These are phyloP conservation scores for Mrakia hoshinonis DNA, from an alignment of 768 basidiomycete genomes.

Conservation along the genomic window DNA sequence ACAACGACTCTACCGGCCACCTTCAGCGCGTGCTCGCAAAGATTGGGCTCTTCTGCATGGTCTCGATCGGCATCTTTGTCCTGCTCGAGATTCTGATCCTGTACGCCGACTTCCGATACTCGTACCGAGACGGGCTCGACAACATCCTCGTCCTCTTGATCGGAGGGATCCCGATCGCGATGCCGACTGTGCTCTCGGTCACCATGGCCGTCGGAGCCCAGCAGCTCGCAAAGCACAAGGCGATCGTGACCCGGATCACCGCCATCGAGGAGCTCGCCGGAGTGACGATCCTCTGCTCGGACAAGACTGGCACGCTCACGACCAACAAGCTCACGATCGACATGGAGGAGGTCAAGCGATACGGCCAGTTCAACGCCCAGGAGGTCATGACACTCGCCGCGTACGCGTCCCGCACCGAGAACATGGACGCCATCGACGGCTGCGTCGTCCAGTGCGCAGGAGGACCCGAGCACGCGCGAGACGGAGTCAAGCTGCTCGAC, in stretches of 20 bases:
- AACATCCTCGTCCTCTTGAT: constrained; percentile 97
- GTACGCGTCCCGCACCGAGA: constrained; percentile 95
- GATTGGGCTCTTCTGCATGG: constrained; percentile 94
- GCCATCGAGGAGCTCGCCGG: constrained; percentile 97
- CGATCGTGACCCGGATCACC: constrained; percentile 98
- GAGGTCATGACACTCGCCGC: constrained; percentile 89
- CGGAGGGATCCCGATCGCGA: constrained; percentile 99
- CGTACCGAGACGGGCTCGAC: constrained; percentile 88
- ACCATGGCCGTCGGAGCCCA: constrained; percentile 98
- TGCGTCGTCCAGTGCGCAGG: constrained; percentile 75
- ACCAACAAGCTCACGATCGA: constrained; percentile 99
- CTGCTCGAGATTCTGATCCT: constrained; percentile 86
- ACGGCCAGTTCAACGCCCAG: constrained; percentile 76
- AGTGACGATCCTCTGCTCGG: constrained; percentile 96
- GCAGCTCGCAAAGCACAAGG: constrained; percentile 98
- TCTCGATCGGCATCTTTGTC: constrained; percentile 88
- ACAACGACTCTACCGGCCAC: constrained; percentile 95
- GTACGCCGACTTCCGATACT: constrained; percentile 83
- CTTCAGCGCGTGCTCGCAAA: constrained; percentile 97
- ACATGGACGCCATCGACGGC: constrained; percentile 92
- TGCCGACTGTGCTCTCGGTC: constrained; percentile 89
- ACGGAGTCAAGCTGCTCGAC: constrained; percentile 89
- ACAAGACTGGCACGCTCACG: constrained; percentile 96
- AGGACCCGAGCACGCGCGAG: constrained; percentile 64
- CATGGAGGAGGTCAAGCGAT: constrained; percentile 79